These are phyloP conservation scores for Nakazawaea populi DNA, from an alignment of 805 yeast species.

Conservation along the genomic window DNA sequence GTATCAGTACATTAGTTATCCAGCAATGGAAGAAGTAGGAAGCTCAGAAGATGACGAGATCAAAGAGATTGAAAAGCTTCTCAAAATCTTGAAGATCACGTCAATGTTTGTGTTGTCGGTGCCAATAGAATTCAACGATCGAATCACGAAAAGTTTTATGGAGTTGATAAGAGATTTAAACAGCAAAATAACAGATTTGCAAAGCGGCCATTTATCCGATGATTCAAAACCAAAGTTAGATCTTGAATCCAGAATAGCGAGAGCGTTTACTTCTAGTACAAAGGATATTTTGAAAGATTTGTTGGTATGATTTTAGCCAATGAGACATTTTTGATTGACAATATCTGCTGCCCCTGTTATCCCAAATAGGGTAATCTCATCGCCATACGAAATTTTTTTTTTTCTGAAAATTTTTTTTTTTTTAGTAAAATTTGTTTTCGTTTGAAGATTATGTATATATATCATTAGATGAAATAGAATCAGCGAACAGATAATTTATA, in stretches of 20 bases:
- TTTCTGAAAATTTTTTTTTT: neutral
- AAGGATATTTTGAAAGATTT: slow-evolving; percentile 10
- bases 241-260: slow-evolving; percentile 7
- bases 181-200: neutral
- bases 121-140: slow-evolving; percentile 7
- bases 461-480: slow-evolving; percentile 8
- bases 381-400: neutral
- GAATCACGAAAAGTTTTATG: slow-evolving; percentile 1
- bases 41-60: neutral
- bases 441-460: neutral
- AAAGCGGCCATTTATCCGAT: neutral
- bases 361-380: slow-evolving; percentile 1
- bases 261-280: slow-evolving; percentile 8
- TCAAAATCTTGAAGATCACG: neutral
- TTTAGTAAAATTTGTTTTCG: neutral
- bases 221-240: slow-evolving; percentile 3
- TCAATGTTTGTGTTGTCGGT: slow-evolving; percentile 2
- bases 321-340: neutral
- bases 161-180: slow-evolving; percentile 1
- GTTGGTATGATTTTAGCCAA: neutral
- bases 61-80: slow-evolving; percentile 1
- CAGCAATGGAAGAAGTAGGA: neutral
- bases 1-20: slow-evolving; percentile 2
- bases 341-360: neutral
- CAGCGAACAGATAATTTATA: too few species aligned